Evolutionary conservation across 768 basidiomycete genomes (phyloP), one percentile per base, ranked within the genome.

Genomic region (Neoboletus subvelutipes): DNA sequence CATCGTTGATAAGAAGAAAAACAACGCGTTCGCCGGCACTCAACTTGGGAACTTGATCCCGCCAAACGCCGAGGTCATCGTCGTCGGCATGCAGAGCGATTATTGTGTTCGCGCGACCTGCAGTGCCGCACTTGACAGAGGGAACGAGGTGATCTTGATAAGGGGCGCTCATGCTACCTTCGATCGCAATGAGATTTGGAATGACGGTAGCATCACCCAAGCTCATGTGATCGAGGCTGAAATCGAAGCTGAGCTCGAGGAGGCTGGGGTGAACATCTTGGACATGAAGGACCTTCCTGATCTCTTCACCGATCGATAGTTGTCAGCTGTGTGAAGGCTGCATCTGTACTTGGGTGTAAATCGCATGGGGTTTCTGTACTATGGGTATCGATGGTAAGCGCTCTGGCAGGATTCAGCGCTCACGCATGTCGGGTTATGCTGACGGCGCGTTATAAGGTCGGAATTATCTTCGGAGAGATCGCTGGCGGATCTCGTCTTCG

Each of bases 31-130:
- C 60, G 76, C 79, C 0, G 83, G 83, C 12, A 88, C 86, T 20
- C 58, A 51, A 12, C 75, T 90, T 4, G 78, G 71, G 9, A 75
- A 78, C 4, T 64, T 84, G 42, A 72, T 90, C 36, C 76, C 78
- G 0, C 52, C 65, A 4, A 77, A 81, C 31, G 85, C 85, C 15
- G 82, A 87, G 75, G 76, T 88, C 50, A 77, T 88, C 50, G 77
- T 88, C 49, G 81, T 81, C 18, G 87, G 87, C 15, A 79, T 86
- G 67, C 84, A 85, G 69, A 85, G 83, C 62, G 86, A 88, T 71
- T 86, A 82, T 57, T 82, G 83, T 42, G 74, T 86, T 9, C 72
- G 74, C 37, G 73, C 73, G 56, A 80, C 87, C n/a, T 87, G 86
- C 68, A 78, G 75, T 45, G 80, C 83, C 4, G 86, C 86, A 12